Conservation (phyloP, 257 asterid species). For the Nicotiana obtusifolia region DNA sequence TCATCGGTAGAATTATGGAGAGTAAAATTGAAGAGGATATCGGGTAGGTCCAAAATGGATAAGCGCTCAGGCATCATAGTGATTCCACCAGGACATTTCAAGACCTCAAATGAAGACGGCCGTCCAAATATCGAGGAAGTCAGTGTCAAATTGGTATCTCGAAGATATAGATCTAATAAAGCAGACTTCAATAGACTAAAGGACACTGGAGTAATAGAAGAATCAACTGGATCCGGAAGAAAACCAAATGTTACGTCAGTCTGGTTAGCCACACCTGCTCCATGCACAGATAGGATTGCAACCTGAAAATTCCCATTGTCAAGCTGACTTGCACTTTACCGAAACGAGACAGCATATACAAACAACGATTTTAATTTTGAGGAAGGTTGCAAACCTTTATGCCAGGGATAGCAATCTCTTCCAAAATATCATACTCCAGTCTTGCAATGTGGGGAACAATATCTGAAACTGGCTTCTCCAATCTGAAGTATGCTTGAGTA, state of each 20-base stretch:
- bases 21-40: conserved; percentile 57
- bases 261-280: conserved; percentile 46
- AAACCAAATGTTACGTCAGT: conserved; percentile 66
- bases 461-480: conserved; percentile 57
- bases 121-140: conserved; percentile 57
- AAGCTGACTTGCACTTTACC: neutral
- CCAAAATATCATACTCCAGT: conserved; percentile 64
- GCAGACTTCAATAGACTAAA: conserved; percentile 50
- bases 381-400: conserved; percentile 51
- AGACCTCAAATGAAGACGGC: conserved; percentile 64
- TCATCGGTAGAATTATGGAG: conserved; percentile 68
- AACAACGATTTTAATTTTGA: neutral
- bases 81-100: conserved; percentile 74
- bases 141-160: conserved; percentile 53
- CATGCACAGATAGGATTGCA: conserved; percentile 65
- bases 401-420: conserved; percentile 64
- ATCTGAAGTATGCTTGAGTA: conserved; percentile 65
- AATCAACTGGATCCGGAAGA: conserved; percentile 53
- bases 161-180: conserved; percentile 60
- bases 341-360: neutral
- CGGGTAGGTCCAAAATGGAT: conserved; percentile 26
- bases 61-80: conserved; percentile 51
- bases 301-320: conserved; percentile 33
- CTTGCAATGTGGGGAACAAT: conserved; percentile 59
- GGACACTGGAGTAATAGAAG: conserved; percentile 35